Evolutionary conservation across 2,329 filamentous ascomycete species (phyloP), one percentile per base, ranked within the genome.

Genomic region (Alternaria longipes): DNA sequence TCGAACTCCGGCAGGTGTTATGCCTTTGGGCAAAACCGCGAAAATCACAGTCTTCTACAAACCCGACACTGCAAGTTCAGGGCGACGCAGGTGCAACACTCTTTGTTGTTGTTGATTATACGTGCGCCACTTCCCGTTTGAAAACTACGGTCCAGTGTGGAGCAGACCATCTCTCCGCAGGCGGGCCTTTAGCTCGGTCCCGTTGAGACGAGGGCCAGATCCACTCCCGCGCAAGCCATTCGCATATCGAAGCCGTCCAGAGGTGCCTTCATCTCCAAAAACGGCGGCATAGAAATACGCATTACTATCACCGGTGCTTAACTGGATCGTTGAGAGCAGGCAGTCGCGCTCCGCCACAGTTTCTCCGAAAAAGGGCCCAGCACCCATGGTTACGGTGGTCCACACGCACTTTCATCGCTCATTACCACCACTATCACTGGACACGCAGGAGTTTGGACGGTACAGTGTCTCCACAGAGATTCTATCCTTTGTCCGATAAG

Each of bases 41-140:
- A 52, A 57, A 60, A 60, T 20, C 46, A 57, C 51, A 30, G 49
- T 45, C 36, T 49, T 52, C 11, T 38, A 38, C 34, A 38, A 38
- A 41, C 36, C 51, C 34, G 42, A 60, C 14, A 38, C 18, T 57
- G 32, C 50, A 34, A 22, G 38, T 51, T 22, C 52, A 36, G 26
- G 49, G 47, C 20, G 50, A 18, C 22, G 32, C 32, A 54, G 49
- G 32, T 49, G 45, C 40, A 22, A 41, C 18, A 46, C 45, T 14
- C 32, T 42, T 40, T 26, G 26, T 46, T 7, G 14, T 18, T 36
- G 41, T 41, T 30, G 34, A 18, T 45, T 24, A 28, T 28, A 45
- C 41, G 61, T 60, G 63, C 60, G 60, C 65, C 63, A 60, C 57
- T 59, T 56, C 59, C 57, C 59, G 59, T 56, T 14, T 42, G 34